These are phyloP conservation scores for Toxoplasma gondii DNA, from an alignment of 169 alveolate species.

Conservation along the genomic window DNA sequence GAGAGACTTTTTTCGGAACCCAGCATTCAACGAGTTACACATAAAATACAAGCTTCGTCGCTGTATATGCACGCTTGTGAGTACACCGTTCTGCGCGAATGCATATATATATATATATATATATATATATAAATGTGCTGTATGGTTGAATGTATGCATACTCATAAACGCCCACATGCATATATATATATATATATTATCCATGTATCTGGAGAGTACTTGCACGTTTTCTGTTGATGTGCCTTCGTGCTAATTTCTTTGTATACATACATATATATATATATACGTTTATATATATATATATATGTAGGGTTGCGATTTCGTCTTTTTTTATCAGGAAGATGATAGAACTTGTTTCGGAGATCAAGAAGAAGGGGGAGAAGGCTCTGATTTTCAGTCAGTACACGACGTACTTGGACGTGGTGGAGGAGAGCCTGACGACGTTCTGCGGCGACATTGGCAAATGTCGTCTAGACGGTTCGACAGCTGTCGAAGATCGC, in stretches of 20 bases:
- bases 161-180: not conserved
- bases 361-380: conserved; percentile 74
- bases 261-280: not conserved
- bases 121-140: not conserved
- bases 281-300: not conserved
- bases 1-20: not conserved
- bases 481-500: conserved; percentile 94
- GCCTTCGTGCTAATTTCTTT: no score
- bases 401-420: conserved; percentile 90
- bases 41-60: not conserved
- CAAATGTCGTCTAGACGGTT: conserved; percentile 93
- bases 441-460: conserved; percentile 50
- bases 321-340: conserved; percentile 47
- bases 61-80: not conserved
- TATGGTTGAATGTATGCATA: not conserved
- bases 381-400: conserved; percentile 93
- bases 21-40: not conserved
- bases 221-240: no score
- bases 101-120: no score
- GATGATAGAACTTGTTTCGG: conserved; percentile 71
- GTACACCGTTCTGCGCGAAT: no score
- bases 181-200: not conserved
- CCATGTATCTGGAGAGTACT: no score
- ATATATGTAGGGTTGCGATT: no score
- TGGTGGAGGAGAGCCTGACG: conserved; percentile 86